Evolutionary conservation across 768 basidiomycete genomes (phyloP), one percentile per base, ranked within the genome.

Genomic region (Termitomyces eurrhizus): DNA sequence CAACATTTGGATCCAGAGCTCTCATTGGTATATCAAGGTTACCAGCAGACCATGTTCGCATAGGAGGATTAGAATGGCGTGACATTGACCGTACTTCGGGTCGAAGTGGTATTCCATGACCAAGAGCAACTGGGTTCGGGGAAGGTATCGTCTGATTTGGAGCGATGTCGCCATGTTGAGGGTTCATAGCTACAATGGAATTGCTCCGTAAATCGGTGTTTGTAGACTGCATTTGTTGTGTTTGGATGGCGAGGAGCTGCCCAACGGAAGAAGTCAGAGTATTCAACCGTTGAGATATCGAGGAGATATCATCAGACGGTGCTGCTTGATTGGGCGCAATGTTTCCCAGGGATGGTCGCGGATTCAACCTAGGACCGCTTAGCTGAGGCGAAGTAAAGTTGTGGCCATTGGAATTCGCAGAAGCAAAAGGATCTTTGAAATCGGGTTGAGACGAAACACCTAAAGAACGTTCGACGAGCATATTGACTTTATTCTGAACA

Each of bases 21-120:
- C 90, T 82, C 65, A 87, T 69, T 9, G 89, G 87, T 58, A 93
- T 73, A 66, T 94, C 92, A 16, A 93, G 75, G 48, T 81, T 88
- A 39, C 92, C 91, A 42, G 89, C 85, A 58, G 92, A 92, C 92
- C 92, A 94, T 24, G 90, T 92, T 46, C 92, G 84, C 75, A 87
- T 81, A 7, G 89, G 89, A 33, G 86, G 80, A 62, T 86, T 88
- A 36, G 89, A 84, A 18, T 83, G 77, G 57, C 92, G 86, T 46
- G 82, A 75, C 46, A 78, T 73, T 39, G 83, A 71, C 56, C 90
- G 79, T 45, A 87, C 65, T 67, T 92, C 90, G 33, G 84, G 81
- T 33, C 90, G 83, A 66, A 78, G 83, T 33, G 89, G 83, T 44
- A 89, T 65, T 39, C 85, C 84, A 67, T 89, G 86, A 1, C 84